Evolutionary conservation across 305 asterid genomes (phyloP).

Genomic region (Fraxinus baroniana): DNA sequence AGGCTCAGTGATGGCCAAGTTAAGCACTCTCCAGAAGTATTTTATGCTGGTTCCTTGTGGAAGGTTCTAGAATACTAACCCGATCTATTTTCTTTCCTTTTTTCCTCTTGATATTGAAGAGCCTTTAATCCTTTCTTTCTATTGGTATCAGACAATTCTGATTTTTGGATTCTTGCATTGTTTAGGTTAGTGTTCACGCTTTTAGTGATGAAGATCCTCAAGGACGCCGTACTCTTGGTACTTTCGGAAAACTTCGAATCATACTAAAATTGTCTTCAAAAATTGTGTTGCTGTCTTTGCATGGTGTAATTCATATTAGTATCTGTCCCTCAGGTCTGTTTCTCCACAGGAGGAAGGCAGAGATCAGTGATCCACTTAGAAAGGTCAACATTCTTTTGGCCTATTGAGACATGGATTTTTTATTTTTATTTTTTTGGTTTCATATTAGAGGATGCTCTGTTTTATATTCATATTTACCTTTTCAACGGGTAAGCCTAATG

Average conservation of each 20-base stretch:
- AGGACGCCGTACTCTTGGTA: slow-evolving; percentile 99
- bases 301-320: slow-evolving; percentile 17
- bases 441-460: not conserved
- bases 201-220: slow-evolving; percentile 95
- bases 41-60: slow-evolving; percentile 98
- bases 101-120: slow-evolving; percentile 1
- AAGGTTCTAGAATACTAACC: slow-evolving; percentile 51
- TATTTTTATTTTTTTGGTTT: not conserved
- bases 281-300: not conserved
- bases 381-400: slow-evolving; percentile 47
- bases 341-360: slow-evolving; percentile 97
- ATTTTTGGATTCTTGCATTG: slow-evolving; percentile 33
- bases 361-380: slow-evolving; percentile 65
- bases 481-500: not conserved
- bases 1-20: slow-evolving; percentile 94
- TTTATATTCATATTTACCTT: not conserved
- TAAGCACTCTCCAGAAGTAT: slow-evolving; percentile 84
- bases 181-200: slow-evolving; percentile 92
- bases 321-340: slow-evolving; percentile 67
- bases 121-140: slow-evolving; percentile 10
- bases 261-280: slow-evolving; percentile 11
- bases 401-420: not conserved
- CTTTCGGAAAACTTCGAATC: slow-evolving; percentile 12
- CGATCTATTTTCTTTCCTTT: not conserved
- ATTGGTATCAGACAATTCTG: slow-evolving; percentile 19